Conservation (phyloP, 1,284 basidiomycete species). For the Ustilago esculenta region DNA sequence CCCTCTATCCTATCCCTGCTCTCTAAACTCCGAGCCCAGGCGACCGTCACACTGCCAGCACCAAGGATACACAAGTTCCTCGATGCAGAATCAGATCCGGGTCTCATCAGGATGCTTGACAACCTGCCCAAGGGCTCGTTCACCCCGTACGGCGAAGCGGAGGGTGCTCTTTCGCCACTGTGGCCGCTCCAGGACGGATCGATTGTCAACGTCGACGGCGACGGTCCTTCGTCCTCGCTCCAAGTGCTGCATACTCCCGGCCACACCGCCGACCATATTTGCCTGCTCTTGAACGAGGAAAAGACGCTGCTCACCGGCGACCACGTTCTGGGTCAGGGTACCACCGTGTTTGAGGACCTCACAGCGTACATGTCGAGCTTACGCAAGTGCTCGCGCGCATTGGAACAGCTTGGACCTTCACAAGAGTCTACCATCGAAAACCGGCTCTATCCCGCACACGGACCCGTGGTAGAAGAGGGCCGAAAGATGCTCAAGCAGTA, state of each 20-base stretch:
- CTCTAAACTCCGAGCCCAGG: constrained; percentile 66
- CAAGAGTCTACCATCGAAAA: constrained; percentile 43
- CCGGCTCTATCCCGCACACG: constrained; percentile 85
- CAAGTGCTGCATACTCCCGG: constrained; percentile 86
- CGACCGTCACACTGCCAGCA: constrained; percentile 53
- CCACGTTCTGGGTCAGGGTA: constrained; percentile 88
- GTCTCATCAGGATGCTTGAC: constrained; percentile 86
- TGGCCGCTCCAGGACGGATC: constrained; percentile 44
- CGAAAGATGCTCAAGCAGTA: constrained; percentile 76
- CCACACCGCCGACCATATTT: constrained; percentile 88
- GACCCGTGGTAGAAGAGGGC: constrained; percentile 76
- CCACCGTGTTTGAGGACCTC: constrained; percentile 88
- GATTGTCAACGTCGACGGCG: constrained; percentile 14
- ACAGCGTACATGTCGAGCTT: constrained; percentile 77
- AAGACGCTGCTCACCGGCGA: constrained; percentile 83
- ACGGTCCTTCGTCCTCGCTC: constrained; percentile 35
- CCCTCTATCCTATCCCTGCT: constrained; percentile 78
- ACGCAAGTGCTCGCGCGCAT: constrained; percentile 73
- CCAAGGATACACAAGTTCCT: constrained; percentile 70
- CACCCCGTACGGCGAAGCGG: constrained; percentile 68
- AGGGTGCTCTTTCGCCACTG: constrained; percentile 12
- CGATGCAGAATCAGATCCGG: constrained; percentile 69
- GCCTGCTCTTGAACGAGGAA: constrained; percentile 68
- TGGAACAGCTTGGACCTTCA: constrained; percentile 30
- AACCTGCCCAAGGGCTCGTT: constrained; percentile 83